These are phyloP conservation scores for Coemansia erecta DNA, from an alignment of 192 early-diverging fungal species.

Conservation along the genomic window DNA sequence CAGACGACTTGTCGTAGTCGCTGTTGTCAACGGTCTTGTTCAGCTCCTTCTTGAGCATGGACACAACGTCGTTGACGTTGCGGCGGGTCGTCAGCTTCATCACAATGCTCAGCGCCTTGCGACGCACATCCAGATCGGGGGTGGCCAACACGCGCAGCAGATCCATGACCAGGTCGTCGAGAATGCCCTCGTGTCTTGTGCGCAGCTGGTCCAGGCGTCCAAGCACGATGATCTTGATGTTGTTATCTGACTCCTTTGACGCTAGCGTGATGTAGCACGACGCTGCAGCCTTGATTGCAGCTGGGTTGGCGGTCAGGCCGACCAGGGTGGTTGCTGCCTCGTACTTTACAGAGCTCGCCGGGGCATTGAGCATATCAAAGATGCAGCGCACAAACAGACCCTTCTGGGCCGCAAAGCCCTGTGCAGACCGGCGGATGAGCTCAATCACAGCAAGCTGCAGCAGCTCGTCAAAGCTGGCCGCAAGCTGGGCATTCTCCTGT, in stretches of 20 bases:
- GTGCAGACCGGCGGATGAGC: slow-evolving; percentile 89
- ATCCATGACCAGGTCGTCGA: slow-evolving; percentile 97
- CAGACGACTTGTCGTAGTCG: slow-evolving; percentile 73
- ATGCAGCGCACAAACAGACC: slow-evolving; percentile 91
- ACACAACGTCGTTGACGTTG: slow-evolving; percentile 91
- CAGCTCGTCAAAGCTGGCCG: slow-evolving; percentile 83
- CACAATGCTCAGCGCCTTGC: slow-evolving; percentile 81
- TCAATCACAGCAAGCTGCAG: slow-evolving; percentile 94
- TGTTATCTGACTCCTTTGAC: slow-evolving; percentile 94
- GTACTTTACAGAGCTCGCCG: slow-evolving; percentile 90
- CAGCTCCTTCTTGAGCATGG: slow-evolving; percentile 94
- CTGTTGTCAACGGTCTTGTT: slow-evolving; percentile 88
- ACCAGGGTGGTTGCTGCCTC: slow-evolving; percentile 95
- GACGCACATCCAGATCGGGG: slow-evolving; percentile 93
- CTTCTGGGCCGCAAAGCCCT: slow-evolving; percentile 78
- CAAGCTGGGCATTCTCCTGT: slow-evolving; percentile 66
- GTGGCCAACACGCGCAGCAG: slow-evolving; percentile 85
- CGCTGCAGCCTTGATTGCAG: slow-evolving; percentile 91
- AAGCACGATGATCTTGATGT: slow-evolving; percentile 95
- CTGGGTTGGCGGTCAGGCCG: slow-evolving; percentile 78
- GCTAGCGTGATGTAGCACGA: slow-evolving; percentile 88
- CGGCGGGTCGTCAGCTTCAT: slow-evolving; percentile 87
- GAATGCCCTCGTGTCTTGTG: slow-evolving; percentile 76
- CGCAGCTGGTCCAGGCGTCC: slow-evolving; percentile 87
- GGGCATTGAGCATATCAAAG: slow-evolving; percentile 77